Evolutionary conservation across 495 filamentous ascomycete species (phyloP).

Genomic region (Ascobolus immersus): DNA sequence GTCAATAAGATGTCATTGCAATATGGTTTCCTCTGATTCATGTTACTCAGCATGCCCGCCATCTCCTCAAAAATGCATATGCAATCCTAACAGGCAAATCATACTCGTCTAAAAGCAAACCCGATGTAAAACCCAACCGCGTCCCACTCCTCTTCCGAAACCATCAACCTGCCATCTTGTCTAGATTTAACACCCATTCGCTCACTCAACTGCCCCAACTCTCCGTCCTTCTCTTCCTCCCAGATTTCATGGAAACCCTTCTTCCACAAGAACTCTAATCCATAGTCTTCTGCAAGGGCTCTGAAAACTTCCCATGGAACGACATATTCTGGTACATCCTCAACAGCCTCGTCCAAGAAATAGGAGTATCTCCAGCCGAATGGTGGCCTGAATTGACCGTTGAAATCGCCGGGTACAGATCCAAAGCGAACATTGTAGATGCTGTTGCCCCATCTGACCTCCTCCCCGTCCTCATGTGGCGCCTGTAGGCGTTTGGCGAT

Average conservation of each 20-base stretch:
- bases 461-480: constrained; percentile 27
- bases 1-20: too few relatives aligned
- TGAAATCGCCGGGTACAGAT: constrained; percentile 13
- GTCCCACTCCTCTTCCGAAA: constrained; percentile 15
- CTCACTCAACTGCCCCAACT: constrained; percentile 61
- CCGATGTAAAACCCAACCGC: constrained; percentile 15
- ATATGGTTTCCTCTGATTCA: too few relatives aligned
- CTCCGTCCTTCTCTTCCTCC: constrained; percentile 59
- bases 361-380: constrained; percentile 97
- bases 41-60: too few relatives aligned
- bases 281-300: constrained; percentile 82
- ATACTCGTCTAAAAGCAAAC: constrained; percentile 16
- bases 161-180: constrained; percentile 11
- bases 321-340: constrained; percentile 89
- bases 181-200: constrained; percentile 75
- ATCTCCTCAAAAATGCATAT: too few relatives aligned
- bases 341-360: constrained; percentile 82
- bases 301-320: constrained; percentile 96
- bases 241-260: constrained; percentile 73
- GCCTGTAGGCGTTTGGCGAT: constrained; percentile 36
- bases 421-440: constrained; percentile 78
- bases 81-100: too few relatives aligned
- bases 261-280: constrained; percentile 79
- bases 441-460: constrained; percentile 53
- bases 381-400: constrained; percentile 69